Conservation (phyloP, 164 flowering plant species). For the Buxus sempervirens region DNA sequence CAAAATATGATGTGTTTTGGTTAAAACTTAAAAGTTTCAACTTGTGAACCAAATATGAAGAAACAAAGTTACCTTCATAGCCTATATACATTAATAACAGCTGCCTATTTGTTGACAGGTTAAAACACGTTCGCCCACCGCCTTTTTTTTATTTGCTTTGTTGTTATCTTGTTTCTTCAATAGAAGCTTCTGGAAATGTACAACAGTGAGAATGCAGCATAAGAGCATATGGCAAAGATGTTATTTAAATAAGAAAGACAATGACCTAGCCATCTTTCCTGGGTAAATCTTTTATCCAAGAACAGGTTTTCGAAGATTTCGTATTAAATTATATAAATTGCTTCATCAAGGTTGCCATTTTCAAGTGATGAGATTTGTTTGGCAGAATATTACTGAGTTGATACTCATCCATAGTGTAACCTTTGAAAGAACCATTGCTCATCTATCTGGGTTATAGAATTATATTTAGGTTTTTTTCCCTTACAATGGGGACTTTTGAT, state of each 20-base stretch:
- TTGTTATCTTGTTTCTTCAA: not conserved
- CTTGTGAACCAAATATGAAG: too few relatives aligned
- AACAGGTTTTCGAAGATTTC: not conserved
- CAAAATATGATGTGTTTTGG: too few relatives aligned
- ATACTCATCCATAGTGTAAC: not conserved
- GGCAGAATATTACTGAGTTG: not conserved
- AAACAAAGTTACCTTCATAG: too few relatives aligned
- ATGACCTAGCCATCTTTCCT: not conserved
- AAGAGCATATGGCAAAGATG: not conserved
- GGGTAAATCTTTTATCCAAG: not conserved
- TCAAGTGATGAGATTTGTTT: too few relatives aligned
- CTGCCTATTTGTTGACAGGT: too few relatives aligned
- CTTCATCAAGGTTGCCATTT: too few relatives aligned
- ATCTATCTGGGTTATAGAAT: too few relatives aligned
- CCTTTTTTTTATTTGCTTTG: not conserved
- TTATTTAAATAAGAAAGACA: too few relatives aligned
- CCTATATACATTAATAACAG: too few relatives aligned
- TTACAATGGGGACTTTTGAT: not conserved
- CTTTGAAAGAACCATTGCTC: not conserved
- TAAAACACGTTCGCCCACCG: too few relatives aligned
- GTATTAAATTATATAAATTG: too few relatives aligned
- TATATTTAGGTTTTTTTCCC: not conserved
- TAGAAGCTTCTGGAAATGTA: not conserved
- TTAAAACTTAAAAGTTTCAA: too few relatives aligned
- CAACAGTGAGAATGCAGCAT: not conserved